phyloP scores from a whole-genome alignment of 2,329 filamentous ascomycete species.

The Colletotrichum orbiculare region DNA sequence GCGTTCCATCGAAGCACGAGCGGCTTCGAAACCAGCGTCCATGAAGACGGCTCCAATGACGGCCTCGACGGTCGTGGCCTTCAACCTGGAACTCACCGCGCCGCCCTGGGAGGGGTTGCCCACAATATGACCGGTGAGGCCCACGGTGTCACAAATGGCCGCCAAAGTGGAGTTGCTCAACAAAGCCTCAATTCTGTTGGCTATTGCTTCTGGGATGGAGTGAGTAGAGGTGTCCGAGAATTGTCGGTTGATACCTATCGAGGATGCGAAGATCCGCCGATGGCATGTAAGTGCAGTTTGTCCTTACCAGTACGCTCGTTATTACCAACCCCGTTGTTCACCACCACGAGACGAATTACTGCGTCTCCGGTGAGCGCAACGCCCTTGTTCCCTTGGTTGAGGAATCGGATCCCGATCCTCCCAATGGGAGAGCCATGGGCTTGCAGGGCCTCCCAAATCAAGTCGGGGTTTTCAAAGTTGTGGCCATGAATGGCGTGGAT shows the following conservation, averaged over 20 bases:
- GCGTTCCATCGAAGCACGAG: no score
- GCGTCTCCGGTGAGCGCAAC: background rate
- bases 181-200: background rate
- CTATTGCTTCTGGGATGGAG: background rate
- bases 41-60: background rate
- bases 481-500: no score
- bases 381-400: background rate
- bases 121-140: background rate
- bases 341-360: background rate
- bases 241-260: background rate
- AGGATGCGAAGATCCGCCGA: no score
- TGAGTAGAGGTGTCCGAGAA: background rate
- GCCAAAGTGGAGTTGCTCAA: background rate
- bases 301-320: no score
- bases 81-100: background rate
- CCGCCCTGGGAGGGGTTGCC: background rate
- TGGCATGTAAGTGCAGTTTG: no score
- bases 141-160: background rate
- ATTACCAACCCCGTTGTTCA: background rate
- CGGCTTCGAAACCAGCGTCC: background rate
- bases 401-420: background rate
- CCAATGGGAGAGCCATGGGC: background rate
- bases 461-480: no score
- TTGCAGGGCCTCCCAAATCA: background rate
- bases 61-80: background rate